Base-by-base conservation (phyloP, 129 eudicot species). In the Lonicera japonica region DNA sequence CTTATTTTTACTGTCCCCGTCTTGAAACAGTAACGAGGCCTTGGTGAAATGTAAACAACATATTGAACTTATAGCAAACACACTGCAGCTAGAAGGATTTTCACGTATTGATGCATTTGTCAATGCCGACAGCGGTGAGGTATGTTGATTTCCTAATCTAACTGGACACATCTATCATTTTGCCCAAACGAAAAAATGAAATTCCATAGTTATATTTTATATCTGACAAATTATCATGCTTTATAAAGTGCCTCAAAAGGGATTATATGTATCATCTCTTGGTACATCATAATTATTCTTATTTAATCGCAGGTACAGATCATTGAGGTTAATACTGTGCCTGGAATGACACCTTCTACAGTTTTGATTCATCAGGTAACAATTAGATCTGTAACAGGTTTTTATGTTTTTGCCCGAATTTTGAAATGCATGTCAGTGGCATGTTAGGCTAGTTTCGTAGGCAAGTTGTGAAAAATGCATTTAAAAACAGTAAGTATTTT, bases 271-370 rank as follows among this genome's bases (percentile, higher is more conserved):
- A 29, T 29, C 36, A 17, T 50, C 24, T 56, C 40, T 67, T 45
- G 41, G 36, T 29, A 29, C 36, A 43, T 70, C 5, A 21, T 11
- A 56, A 62, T 55, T 39, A 36, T 61, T 34, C 64, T 38, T n/a
- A 50, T 23, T 45, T 69, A 41, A 56, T 53, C 64, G 55, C 87
- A 89, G 97, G 92, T 90, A 47, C 69, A 86, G 47, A 76, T 90
- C 15, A 90, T 90, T 11, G 97, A 90, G 76, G 97, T 90, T 18
- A 90, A 90, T 56, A 90, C 97, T 18, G 97, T 90, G 61, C 97
- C 97, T 12, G 97, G 97, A 63, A 90, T 90, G 97, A 90, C 95
- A 5, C 97, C 97, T n/a, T 86, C 97, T 25, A 90, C 88, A 8
- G 97, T 86, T 63, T 80, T 89, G 78, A 89, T 89, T 67, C 95